Conservation (phyloP, 257 asterid species). For the Salvia hispanica region DNA sequence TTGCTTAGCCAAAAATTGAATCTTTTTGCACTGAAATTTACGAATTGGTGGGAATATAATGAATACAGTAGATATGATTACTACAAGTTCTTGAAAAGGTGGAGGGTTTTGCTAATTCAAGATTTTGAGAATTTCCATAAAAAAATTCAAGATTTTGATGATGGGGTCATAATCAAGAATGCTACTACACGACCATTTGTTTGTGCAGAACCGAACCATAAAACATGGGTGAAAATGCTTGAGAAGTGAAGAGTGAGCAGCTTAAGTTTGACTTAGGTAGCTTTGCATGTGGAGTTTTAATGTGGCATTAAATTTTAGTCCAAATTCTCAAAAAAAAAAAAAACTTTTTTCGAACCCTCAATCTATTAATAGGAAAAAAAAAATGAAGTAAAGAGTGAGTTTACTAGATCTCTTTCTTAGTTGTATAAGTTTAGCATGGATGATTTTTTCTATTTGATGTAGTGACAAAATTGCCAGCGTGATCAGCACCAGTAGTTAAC, state of each 20-base stretch:
- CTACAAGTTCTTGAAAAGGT: constrained; percentile 27
- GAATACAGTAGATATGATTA: constrained; percentile 9
- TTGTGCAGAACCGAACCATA: constrained; percentile 21
- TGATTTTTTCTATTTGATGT: background rate
- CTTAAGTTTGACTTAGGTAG: constrained; percentile 27
- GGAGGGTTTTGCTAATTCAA: constrained; percentile 11
- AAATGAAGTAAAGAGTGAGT: too few species aligned
- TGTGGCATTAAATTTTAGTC: constrained; percentile 29
- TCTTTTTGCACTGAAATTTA: constrained; percentile 24
- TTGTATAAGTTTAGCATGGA: background rate
- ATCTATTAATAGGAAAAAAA: too few species aligned
- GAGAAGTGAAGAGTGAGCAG: constrained; percentile 10
- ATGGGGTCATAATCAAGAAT: constrained; percentile 22
- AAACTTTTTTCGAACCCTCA: too few species aligned
- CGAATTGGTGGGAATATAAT: background rate
- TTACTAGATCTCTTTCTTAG: background rate
- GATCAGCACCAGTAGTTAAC: constrained; percentile 12
- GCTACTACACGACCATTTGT: constrained; percentile 9
- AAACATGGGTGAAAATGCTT: background rate
- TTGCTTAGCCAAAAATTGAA: constrained; percentile 5
- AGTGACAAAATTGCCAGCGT: constrained; percentile 23
- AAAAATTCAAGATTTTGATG: constrained; percentile 14
- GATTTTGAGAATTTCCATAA: background rate
- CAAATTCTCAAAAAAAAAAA: background rate
- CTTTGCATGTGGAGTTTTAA: constrained; percentile 43